phyloP scores from a whole-genome alignment of 495 filamentous ascomycete species.

The Baudoinia panamericana region DNA sequence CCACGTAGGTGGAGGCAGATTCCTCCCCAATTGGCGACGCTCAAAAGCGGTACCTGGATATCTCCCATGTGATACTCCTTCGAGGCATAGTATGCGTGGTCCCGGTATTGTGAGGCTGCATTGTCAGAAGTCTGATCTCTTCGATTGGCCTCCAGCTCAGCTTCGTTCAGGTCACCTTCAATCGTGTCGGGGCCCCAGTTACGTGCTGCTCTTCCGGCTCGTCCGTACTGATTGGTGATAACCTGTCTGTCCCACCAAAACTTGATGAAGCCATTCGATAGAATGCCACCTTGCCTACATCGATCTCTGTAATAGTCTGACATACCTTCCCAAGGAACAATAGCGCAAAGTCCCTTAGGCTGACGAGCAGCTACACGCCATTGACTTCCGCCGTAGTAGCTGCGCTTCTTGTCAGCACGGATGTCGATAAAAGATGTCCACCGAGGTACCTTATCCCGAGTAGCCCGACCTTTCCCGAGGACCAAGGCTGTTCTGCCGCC shows the following conservation, averaged over 20 bases:
- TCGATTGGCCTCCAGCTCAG: slow-evolving; percentile 37
- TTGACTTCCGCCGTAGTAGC: slow-evolving; percentile 49
- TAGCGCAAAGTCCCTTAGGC: slow-evolving; percentile 44
- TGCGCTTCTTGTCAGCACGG: too few species aligned
- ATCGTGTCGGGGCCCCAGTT: slow-evolving; percentile 43
- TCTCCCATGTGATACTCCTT: slow-evolving; percentile 47
- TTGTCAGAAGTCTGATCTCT: slow-evolving; percentile 49
- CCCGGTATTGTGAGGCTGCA: slow-evolving; percentile 37
- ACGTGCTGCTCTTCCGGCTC: slow-evolving; percentile 28
- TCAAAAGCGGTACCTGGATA: slow-evolving; percentile 47
- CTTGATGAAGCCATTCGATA: slow-evolving; percentile 47
- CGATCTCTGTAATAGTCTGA: slow-evolving; percentile 51
- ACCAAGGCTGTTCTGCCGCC: slow-evolving; percentile 47
- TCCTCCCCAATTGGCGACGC: slow-evolving; percentile 54
- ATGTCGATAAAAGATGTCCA: too few species aligned
- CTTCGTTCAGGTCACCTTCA: slow-evolving; percentile 40
- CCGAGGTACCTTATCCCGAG: slow-evolving; percentile 44
- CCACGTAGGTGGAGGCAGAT: slow-evolving; percentile 50
- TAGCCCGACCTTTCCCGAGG: slow-evolving; percentile 46
- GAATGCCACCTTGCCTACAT: slow-evolving; percentile 51
- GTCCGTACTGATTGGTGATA: slow-evolving; percentile 50
- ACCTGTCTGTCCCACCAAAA: slow-evolving; percentile 57
- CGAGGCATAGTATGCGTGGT: slow-evolving; percentile 46
- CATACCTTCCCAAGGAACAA: slow-evolving; percentile 57
- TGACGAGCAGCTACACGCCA: slow-evolving; percentile 49